A percentile compares a stretch with the other conserved stretches of the same genome.
Evolutionary conservation across 768 basidiomycete species (phyloP).

Genomic region (Phaeolepiota aurea): DNA sequence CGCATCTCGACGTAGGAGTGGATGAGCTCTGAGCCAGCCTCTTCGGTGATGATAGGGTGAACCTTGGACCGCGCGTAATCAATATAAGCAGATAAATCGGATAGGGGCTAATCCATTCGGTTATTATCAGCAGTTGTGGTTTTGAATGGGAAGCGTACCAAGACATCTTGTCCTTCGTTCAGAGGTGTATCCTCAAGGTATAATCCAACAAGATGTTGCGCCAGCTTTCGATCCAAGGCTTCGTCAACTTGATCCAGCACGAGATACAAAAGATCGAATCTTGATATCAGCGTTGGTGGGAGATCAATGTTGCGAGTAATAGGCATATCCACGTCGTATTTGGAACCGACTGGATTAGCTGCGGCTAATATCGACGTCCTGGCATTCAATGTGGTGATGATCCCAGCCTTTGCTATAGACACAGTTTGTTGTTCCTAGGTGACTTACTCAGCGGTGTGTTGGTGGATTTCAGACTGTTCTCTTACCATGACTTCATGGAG

Average conservation of each 20-base stretch:
- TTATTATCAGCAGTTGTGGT: not conserved
- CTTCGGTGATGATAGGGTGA: slow-evolving; percentile 80
- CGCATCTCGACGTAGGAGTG: slow-evolving; percentile 90
- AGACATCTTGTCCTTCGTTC: slow-evolving; percentile 55
- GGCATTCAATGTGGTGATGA: slow-evolving; percentile 96
- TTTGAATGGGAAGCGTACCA: slow-evolving; percentile 36
- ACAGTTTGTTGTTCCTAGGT: slow-evolving; percentile 98
- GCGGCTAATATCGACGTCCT: slow-evolving; percentile 97
- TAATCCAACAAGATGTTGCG: slow-evolving; percentile 86
- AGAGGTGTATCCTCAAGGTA: slow-evolving; percentile 89
- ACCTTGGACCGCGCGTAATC: slow-evolving; percentile 84
- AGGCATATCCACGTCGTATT: slow-evolving; percentile 87
- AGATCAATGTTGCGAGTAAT: slow-evolving; percentile 96
- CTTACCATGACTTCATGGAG: slow-evolving; percentile 96
- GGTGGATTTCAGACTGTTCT: too few species aligned
- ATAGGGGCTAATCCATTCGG: slow-evolving; percentile 63
- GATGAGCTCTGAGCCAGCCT: slow-evolving; percentile 79
- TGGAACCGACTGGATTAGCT: slow-evolving; percentile 94
- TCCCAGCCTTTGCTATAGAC: slow-evolving; percentile 97
- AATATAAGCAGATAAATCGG: slow-evolving; percentile 90
- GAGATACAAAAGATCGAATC: slow-evolving; percentile 94
- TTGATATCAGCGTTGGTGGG: slow-evolving; percentile 94
- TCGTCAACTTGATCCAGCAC: slow-evolving; percentile 95
- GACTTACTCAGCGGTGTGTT: too few species aligned
- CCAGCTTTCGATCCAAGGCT: slow-evolving; percentile 72